Percentiles rank a stretch among this genome's conserved stretches.
Conservation (phyloP, 164 flowering plant species). For the Kalanchoe fedtschenkoi region DNA sequence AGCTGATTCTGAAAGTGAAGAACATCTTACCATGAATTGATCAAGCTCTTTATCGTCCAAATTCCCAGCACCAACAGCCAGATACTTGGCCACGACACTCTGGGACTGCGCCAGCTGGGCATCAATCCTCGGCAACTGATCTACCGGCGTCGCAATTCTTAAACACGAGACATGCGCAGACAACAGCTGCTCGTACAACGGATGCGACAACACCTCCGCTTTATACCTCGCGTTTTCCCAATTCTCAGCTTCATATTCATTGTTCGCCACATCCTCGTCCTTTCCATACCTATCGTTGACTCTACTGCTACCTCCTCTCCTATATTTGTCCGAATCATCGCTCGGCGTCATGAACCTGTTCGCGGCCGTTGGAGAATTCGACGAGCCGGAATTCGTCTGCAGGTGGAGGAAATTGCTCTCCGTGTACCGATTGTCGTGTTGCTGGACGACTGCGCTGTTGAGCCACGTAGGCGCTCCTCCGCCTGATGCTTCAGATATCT, state of each 20-base stretch:
- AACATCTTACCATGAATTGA: conserved; percentile 71
- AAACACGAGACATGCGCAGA: conserved; percentile 59
- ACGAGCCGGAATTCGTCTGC: too few species aligned
- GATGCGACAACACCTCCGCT: conserved; percentile 52
- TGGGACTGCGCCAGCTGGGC: conserved; percentile 65
- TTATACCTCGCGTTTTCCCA: conserved; percentile 51
- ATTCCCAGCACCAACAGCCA: conserved; percentile 31
- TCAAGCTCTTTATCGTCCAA: conserved; percentile 60
- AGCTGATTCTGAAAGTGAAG: too few species aligned
- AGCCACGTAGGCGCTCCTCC: too few species aligned
- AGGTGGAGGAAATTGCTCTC: too few species aligned
- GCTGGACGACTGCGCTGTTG: too few species aligned
- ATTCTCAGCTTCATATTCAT: conserved; percentile 18
- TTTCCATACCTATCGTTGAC: too few species aligned
- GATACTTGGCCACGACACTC: conserved; percentile 53
- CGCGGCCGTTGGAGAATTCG: too few species aligned
- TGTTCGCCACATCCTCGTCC: conserved; percentile 18
- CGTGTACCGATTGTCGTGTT: too few species aligned
- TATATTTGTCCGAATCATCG: too few species aligned
- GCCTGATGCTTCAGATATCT: too few species aligned
- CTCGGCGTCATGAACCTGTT: too few species aligned
- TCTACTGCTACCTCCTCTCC: too few species aligned
- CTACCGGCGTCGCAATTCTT: conserved; percentile 61
- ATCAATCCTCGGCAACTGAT: conserved; percentile 69
- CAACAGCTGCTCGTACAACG: conserved; percentile 53